phyloP scores from a whole-genome alignment of 2,329 filamentous ascomycete genomes.

The Arthroderma uncinatum region DNA sequence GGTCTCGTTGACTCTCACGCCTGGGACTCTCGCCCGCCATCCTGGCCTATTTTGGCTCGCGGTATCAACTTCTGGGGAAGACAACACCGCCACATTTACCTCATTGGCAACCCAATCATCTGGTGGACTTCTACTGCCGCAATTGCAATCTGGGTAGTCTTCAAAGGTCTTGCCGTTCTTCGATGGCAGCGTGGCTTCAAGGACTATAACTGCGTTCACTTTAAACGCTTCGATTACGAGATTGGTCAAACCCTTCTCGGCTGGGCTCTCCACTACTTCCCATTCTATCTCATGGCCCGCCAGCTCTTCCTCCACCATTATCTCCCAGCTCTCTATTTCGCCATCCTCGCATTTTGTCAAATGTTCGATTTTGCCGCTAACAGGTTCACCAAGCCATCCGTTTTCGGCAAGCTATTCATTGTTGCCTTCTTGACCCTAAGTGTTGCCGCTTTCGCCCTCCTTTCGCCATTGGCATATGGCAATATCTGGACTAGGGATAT shows the following conservation, averaged over 20 bases:
- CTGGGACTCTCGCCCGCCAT: constrained; percentile 90
- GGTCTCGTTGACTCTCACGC: constrained; percentile 92
- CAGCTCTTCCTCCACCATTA: constrained; percentile 98
- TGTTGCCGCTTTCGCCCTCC: constrained; percentile 68
- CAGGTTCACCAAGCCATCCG: constrained; percentile 59
- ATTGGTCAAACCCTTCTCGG: constrained; percentile 80
- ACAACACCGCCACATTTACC: constrained; percentile 87
- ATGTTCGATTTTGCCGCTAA: constrained; percentile 74
- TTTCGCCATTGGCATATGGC: constrained; percentile 81
- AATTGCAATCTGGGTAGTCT: constrained; percentile 62
- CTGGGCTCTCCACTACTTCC: constrained; percentile 98
- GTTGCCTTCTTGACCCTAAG: constrained; percentile 63
- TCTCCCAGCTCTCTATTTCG: constrained; percentile 93
- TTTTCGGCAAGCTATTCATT: constrained; percentile 63
- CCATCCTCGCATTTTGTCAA: constrained; percentile 78
- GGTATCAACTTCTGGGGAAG: constrained; percentile 99
- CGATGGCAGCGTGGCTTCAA: constrained; percentile 89
- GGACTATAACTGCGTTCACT: constrained; percentile 69
- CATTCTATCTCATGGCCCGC: constrained; percentile 95
- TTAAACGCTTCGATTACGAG: constrained; percentile 98
- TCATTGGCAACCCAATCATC: constrained; percentile 86
- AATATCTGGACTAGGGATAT: constrained; percentile 85
- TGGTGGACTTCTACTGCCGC: constrained; percentile 84
- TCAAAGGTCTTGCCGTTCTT: constrained; percentile 79
- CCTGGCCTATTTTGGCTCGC: constrained; percentile 82